Base-by-base conservation (phyloP, 2,329 filamentous ascomycete genomes). In the Ophiostoma fasciatum region DNA sequence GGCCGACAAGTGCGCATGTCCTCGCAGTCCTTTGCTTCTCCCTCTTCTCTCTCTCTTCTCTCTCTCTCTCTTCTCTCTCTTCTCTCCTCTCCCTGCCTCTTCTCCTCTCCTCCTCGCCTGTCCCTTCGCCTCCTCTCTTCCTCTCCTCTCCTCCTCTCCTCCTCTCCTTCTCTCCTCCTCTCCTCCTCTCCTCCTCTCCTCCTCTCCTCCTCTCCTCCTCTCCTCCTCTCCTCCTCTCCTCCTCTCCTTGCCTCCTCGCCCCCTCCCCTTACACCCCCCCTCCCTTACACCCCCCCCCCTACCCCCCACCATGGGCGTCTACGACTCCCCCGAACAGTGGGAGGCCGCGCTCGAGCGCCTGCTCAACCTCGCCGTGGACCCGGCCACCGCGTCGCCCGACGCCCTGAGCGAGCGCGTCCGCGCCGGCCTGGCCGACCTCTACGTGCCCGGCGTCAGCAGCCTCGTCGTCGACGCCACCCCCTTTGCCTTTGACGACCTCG, bases 311-410 rank as follows among this genome's bases (percentile, higher is more conserved):
- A 76, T 75, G 31, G 79, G 60, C 51, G 80, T 74, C 48, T 78
- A 77, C 33, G 85, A 58, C 11, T 87, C 61, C 2, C 84, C 78
- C 8, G 82, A 74, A 4, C 74, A 74, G 49, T 84, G 77, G 5
- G 73, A 7, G 12, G 22, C 19, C 13, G 40, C 40, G 9, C 28
- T 39, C 23, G 23, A 28, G 18, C 27, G 28, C n/a, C 17, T 42
- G 6, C 39, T 42, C 34, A 33, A 42, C 15, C 33, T 28, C 3
- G 33, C 36, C 14, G 30, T 14, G 15, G 29, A 33, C 19, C n/a
- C 20, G 4, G 29, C 14, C 13, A 20, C 31, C 21, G 30, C 30
- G 25, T 19, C 33, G 2, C 27, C 27, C 4, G 33, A 41, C 14
- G 29, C 27, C 27, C 28, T 15, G n/a, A 28, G 25, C 21, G 22